These are phyloP conservation scores for Trichophaea hybrida DNA, from an alignment of 2,329 filamentous ascomycete genomes.

Conservation along the genomic window DNA sequence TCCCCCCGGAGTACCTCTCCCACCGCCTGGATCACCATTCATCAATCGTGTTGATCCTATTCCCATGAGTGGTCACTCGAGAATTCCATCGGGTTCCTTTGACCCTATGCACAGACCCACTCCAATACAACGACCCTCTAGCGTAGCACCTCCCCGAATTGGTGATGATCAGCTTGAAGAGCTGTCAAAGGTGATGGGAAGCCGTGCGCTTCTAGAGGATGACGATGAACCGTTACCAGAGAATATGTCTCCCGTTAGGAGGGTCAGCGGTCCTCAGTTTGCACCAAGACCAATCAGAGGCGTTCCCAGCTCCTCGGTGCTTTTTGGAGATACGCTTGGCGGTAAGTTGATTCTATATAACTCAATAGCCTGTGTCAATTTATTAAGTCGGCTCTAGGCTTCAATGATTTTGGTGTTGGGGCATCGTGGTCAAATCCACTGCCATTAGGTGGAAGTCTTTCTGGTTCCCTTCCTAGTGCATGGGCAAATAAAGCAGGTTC, in stretches of 20 bases:
- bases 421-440: constrained; percentile 21
- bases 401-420: constrained; percentile 14
- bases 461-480: constrained; percentile 19
- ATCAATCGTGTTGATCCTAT: constrained; percentile 18
- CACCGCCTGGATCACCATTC: constrained; percentile 19
- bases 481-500: constrained; percentile 23
- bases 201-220: constrained; percentile 67
- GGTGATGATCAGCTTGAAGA: constrained; percentile 46
- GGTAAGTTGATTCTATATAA: constrained; percentile 28
- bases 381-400: not conserved
- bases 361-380: not conserved
- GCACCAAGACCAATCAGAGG: constrained; percentile 33
- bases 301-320: constrained; percentile 33
- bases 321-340: constrained; percentile 34
- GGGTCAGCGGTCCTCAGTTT: constrained; percentile 40
- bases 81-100: constrained; percentile 38
- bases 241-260: constrained; percentile 32
- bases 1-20: constrained; percentile 16
- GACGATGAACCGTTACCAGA: constrained; percentile 46
- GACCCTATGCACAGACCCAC: constrained; percentile 66
- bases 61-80: constrained; percentile 24
- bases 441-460: constrained; percentile 12
- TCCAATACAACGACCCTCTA: constrained; percentile 77
- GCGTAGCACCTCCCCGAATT: constrained; percentile 38
- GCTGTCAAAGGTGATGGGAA: constrained; percentile 67